phyloP scores from a whole-genome alignment of 768 basidiomycete species.

The Suillus lakei region DNA sequence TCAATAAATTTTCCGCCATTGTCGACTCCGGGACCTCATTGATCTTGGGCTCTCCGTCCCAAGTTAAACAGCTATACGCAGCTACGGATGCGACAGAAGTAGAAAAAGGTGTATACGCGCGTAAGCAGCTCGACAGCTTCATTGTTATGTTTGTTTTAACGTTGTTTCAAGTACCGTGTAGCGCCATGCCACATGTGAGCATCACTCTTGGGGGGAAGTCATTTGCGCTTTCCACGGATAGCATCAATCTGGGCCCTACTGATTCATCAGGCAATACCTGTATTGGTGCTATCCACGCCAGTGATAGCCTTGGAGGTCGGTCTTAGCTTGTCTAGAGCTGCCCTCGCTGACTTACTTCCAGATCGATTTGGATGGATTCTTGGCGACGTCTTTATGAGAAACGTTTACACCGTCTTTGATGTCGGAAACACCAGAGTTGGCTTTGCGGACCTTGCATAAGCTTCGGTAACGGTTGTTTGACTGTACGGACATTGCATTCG shows the following conservation, averaged over 20 bases:
- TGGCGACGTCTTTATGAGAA: constrained; percentile 47
- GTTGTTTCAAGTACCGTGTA: constrained; percentile 25
- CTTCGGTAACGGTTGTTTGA: not conserved
- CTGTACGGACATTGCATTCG: not conserved
- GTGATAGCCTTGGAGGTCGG: constrained; percentile 24
- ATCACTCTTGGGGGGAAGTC: constrained; percentile 38
- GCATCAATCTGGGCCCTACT: constrained; percentile 42
- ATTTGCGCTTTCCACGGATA: constrained; percentile 35
- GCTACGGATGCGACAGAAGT: constrained; percentile 33
- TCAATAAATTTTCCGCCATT: constrained; percentile 16
- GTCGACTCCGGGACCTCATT: constrained; percentile 57
- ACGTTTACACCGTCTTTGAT: constrained; percentile 52
- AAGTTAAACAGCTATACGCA: constrained; percentile 36
- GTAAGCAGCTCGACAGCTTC: constrained; percentile 9
- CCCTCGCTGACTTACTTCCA: constrained; percentile 6
- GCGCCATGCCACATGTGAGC: constrained; percentile 30
- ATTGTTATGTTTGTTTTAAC: constrained; percentile 8
- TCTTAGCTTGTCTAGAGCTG: not conserved
- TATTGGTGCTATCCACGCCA: constrained; percentile 20
- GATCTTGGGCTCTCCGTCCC: constrained; percentile 45
- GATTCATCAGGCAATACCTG: constrained; percentile 16
- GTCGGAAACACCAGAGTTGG: constrained; percentile 41
- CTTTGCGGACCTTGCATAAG: constrained; percentile 39
- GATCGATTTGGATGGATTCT: constrained; percentile 35
- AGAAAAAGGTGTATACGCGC: constrained; percentile 40